These are phyloP conservation scores for Emericellopsis cladophorae DNA, from an alignment of 2,329 filamentous ascomycete genomes.

Conservation along the genomic window DNA sequence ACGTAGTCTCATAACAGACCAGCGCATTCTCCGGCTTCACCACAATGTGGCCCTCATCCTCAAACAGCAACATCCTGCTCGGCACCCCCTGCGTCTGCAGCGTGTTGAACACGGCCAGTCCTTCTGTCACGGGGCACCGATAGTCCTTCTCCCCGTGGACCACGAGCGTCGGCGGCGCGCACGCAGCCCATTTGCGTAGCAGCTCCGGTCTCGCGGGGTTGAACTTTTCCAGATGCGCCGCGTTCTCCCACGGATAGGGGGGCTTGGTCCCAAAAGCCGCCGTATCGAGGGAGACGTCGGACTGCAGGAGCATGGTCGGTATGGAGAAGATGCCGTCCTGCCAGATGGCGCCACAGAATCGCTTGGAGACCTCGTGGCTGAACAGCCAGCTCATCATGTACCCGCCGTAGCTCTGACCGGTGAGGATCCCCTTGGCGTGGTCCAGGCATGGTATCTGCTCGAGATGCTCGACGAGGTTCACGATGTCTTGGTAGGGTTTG, in stretches of 20 bases:
- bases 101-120: conserved; percentile 59
- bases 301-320: conserved; percentile 12
- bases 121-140: conserved; percentile 32
- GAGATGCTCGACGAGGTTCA: conserved; percentile 38
- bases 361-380: conserved; percentile 35
- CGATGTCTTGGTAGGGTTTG: conserved; percentile 40
- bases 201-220: conserved; percentile 32
- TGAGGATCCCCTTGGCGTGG: conserved; percentile 34
- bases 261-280: conserved; percentile 28
- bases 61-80: conserved; percentile 58
- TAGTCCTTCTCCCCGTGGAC: conserved; percentile 63
- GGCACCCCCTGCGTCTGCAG: conserved; percentile 55
- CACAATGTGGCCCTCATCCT: conserved; percentile 63
- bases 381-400: conserved; percentile 50
- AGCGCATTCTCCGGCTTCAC: conserved; percentile 55
- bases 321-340: conserved; percentile 32
- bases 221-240: conserved; percentile 33
- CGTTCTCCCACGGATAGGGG: conserved; percentile 27
- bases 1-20: conserved; percentile 54
- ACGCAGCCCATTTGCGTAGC: conserved; percentile 44
- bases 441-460: conserved; percentile 39
- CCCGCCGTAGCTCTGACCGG: conserved; percentile 43
- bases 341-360: conserved; percentile 23
- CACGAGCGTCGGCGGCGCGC: conserved; percentile 51
- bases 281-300: conserved; percentile 9